Percentiles rank a stretch among this genome's conserved stretches.
phyloP scores from a whole-genome alignment of 805 yeast species.

The Lipomyces yamanashiensis region DNA sequence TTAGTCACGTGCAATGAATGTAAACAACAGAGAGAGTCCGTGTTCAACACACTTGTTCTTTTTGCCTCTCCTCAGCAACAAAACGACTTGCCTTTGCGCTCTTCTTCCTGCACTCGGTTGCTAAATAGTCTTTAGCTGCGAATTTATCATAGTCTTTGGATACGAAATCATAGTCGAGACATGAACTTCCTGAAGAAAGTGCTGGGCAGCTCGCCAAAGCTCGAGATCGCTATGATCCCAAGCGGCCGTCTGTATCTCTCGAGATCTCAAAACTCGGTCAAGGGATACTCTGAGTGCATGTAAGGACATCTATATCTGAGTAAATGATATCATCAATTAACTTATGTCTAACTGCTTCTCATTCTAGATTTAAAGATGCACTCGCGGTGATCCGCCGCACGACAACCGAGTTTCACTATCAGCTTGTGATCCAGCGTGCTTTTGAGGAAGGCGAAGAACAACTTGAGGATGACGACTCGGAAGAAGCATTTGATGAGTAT shows the following conservation, averaged over 20 bases:
- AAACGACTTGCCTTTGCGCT: no score
- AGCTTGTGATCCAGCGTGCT: slow-evolving; percentile 70
- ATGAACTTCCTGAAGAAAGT: slow-evolving; percentile 74
- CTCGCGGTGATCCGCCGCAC: slow-evolving; percentile 72
- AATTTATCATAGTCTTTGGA: no score
- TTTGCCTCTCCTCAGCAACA: background rate
- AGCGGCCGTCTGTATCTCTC: slow-evolving; percentile 78
- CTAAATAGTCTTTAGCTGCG: no score
- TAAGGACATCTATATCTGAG: slow-evolving; percentile 22
- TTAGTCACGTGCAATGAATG: slow-evolving; percentile 4
- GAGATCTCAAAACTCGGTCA: slow-evolving; percentile 79
- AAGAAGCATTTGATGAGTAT: slow-evolving; percentile 65
- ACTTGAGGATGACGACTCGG: slow-evolving; percentile 53
- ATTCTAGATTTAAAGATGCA: slow-evolving; percentile 77
- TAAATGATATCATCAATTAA: background rate
- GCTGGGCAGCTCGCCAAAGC: slow-evolving; percentile 23
- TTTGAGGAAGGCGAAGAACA: slow-evolving; percentile 68
- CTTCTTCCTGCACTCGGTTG: no score
- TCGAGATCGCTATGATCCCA: slow-evolving; percentile 57
- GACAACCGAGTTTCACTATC: slow-evolving; percentile 67
- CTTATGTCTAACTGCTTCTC: background rate
- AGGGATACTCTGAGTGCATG: slow-evolving; percentile 73
- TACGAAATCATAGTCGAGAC: no score
- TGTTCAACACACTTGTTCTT: background rate
- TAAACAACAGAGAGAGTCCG: slow-evolving; percentile 6